Evolutionary conservation across 371 early-diverging fungal genomes (phyloP).

Genomic region (Mortierella sp.): DNA sequence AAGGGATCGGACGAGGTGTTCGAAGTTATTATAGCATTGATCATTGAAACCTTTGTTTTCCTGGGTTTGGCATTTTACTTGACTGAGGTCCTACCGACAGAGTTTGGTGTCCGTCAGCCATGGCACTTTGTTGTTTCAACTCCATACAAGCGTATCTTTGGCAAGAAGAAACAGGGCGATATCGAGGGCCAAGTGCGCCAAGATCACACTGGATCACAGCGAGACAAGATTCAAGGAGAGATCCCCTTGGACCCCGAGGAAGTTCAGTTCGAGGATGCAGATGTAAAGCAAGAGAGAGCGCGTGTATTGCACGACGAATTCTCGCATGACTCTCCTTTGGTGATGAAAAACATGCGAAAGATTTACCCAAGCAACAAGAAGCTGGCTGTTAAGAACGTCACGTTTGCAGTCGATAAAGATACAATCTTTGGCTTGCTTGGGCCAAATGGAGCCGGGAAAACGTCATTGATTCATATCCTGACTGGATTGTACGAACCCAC

Average conservation of each 20-base stretch:
- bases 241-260: conserved; percentile 57
- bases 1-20: conserved; percentile 63
- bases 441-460: conserved; percentile 73
- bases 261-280: conserved; percentile 67
- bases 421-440: conserved; percentile 76
- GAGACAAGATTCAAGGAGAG: conserved; percentile 47
- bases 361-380: conserved; percentile 67
- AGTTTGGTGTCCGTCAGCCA: conserved; percentile 72
- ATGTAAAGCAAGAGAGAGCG: conserved; percentile 69
- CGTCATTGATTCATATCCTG: conserved; percentile 76
- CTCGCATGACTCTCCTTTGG: conserved; percentile 60
- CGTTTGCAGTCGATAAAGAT: conserved; percentile 71
- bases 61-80: conserved; percentile 67
- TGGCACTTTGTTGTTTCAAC: conserved; percentile 77
- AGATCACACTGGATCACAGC: conserved; percentile 31
- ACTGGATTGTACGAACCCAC: conserved; percentile 76
- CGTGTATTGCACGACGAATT: conserved; percentile 60
- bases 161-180: conserved; percentile 26
- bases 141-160: conserved; percentile 55
- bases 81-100: conserved; percentile 66
- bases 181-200: conserved; percentile 35
- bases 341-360: conserved; percentile 73
- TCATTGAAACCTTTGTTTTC: conserved; percentile 64
- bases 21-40: conserved; percentile 62
- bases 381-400: conserved; percentile 76